A percentile compares a stretch with the other conserved stretches of the same genome.
phyloP scores from a whole-genome alignment of 2,329 filamentous ascomycete species.

The Colletotrichum gigasporum region DNA sequence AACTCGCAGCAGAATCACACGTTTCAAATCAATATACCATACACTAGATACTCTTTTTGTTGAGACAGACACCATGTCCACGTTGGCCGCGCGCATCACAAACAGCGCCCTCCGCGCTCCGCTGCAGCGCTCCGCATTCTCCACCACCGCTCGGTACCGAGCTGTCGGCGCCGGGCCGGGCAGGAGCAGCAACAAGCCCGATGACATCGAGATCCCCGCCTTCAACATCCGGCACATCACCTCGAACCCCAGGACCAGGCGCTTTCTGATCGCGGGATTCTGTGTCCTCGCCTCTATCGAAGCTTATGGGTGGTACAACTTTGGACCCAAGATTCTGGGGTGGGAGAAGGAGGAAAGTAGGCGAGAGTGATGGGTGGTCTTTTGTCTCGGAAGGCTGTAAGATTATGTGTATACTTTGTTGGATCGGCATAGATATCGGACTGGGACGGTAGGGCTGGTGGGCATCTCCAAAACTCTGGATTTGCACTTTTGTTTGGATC shows the following conservation, averaged over 20 bases:
- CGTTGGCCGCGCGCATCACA: neutral
- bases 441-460: neutral
- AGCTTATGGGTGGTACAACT: slow-evolving; percentile 34
- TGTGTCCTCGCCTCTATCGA: slow-evolving; percentile 31
- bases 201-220: slow-evolving; percentile 29
- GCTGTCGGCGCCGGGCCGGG: neutral
- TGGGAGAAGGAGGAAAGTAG: slow-evolving; percentile 7
- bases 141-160: slow-evolving; percentile 6
- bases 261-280: slow-evolving; percentile 28
- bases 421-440: too few species aligned
- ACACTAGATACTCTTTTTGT: neutral
- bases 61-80: neutral
- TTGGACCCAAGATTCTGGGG: slow-evolving; percentile 35
- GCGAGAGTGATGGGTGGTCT: too few species aligned
- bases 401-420: too few species aligned
- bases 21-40: too few species aligned
- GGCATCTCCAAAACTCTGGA: too few species aligned
- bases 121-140: slow-evolving; percentile 17
- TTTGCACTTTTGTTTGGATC: too few species aligned
- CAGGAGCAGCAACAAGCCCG: slow-evolving; percentile 2
- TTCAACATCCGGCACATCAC: slow-evolving; percentile 35
- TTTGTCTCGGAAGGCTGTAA: too few species aligned
- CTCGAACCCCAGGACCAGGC: slow-evolving; percentile 34
- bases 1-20: too few species aligned
- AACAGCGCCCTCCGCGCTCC: neutral